Evolutionary conservation across 2,329 filamentous ascomycete genomes (phyloP).

Genomic region (Aspergillus candidus): DNA sequence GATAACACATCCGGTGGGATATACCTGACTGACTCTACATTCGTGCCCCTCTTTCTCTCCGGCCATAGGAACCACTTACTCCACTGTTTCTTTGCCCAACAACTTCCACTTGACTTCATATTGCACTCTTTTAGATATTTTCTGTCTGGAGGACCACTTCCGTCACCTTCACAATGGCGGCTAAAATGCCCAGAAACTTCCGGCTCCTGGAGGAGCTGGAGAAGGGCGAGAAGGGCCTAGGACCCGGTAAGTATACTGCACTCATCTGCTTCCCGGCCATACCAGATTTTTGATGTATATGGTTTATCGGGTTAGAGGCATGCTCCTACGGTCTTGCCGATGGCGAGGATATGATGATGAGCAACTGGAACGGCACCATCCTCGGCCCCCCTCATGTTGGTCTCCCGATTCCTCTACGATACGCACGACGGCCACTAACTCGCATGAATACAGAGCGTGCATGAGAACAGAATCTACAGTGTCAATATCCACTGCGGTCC

Average conservation of each 20-base stretch:
- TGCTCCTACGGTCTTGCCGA: constrained; percentile 96
- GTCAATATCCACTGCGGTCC: constrained; percentile 92
- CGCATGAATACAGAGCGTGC: constrained; percentile 62
- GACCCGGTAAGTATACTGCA: constrained; percentile 55
- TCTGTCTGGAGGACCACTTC: not conserved
- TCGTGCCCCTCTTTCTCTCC: constrained; percentile 16
- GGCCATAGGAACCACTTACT: constrained; percentile 10
- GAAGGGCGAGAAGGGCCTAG: constrained; percentile 96
- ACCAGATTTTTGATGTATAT: constrained; percentile 19
- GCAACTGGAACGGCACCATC: constrained; percentile 97
- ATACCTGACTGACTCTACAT: no score
- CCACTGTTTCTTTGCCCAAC: not conserved
- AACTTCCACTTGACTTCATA: not conserved
- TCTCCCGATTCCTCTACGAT: constrained; percentile 13
- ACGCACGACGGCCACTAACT: constrained; percentile 10
- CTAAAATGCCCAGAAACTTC: constrained; percentile 92
- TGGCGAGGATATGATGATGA: constrained; percentile 91
- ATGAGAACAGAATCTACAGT: constrained; percentile 98
- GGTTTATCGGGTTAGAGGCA: constrained; percentile 57
- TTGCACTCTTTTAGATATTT: not conserved
- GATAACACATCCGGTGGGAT: no score
- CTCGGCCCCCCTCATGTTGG: constrained; percentile 90
- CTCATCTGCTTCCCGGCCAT: constrained; percentile 1
- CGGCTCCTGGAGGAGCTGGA: constrained; percentile 94
- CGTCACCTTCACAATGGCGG: constrained; percentile 43